Evolutionary conservation across 2,329 filamentous ascomycete species (phyloP), one percentile per base, ranked within the genome.

Genomic region (Biscogniauxia sp.): DNA sequence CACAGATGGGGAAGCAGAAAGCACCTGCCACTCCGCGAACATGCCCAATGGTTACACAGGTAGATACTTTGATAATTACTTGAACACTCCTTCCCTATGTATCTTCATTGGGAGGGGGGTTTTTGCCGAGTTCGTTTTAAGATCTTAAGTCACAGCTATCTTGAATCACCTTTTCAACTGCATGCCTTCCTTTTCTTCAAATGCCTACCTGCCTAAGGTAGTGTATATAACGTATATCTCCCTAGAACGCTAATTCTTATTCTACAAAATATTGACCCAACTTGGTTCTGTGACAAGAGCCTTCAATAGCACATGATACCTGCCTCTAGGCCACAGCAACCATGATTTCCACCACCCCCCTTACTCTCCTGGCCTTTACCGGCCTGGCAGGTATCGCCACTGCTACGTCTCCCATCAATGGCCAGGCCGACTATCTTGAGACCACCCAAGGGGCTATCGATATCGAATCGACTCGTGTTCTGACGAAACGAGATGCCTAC

Each of bases 401-500:
- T 9, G 55, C 57, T 54, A 26, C 11, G 5, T 23, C 28, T 5
- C 9, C n/a, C 17, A 19, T 25, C 23, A 13, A 23, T 17, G 26
- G 25, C 26, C 53, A 37, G 6, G 32, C 19, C 26, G 50, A 37
- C 23, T 28, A 28, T 8, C 45, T 53, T 9, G n/a, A 15, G 11
- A 52, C 19, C 20, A 23, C 23, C 17, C 32, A 26, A 19, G 53
- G 20, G 11, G 13, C 26, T 52, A 45, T n/a, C 13, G 11, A n/a
- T 11, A 11, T 45, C 37, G 37, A 17, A 17, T 45, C 37, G 15
- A 25, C 23, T 13, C 60, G 6, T 8, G 13, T n/a, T 19, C 58
- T 72, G 6, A 53, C 59, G 55, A 72, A 71, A 51, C 66, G 70
- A 61, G 70, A 72, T 54, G 70, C 68, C 20, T 72, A 63, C 55